These are phyloP conservation scores for Sclerotinia nivalis DNA, from an alignment of 2,329 filamentous ascomycete genomes.

Conservation along the genomic window DNA sequence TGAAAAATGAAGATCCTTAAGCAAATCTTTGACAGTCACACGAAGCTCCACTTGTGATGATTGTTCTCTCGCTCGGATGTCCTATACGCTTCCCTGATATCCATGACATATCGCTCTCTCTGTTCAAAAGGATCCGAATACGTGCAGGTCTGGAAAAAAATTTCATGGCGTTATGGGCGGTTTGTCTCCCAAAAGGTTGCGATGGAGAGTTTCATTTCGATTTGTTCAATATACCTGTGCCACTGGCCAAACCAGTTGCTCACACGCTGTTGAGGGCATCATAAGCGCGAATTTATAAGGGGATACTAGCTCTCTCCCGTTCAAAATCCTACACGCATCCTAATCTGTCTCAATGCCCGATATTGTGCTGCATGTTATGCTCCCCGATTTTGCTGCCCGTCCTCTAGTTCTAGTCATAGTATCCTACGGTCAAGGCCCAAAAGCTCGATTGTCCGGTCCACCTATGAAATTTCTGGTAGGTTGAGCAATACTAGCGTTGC, in stretches of 20 bases:
- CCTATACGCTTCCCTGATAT: not conserved
- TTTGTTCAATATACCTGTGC: not conserved
- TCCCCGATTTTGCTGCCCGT: not conserved
- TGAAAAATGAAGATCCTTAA: constrained; percentile 40
- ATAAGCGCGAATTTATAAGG: constrained; percentile 7
- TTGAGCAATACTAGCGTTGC: no score
- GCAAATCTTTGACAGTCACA: constrained; percentile 23
- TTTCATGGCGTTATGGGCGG: constrained; percentile 5
- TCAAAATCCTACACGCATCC: not conserved
- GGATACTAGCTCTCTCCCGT: not conserved
- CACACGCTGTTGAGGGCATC: not conserved
- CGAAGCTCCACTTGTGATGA: constrained; percentile 16
- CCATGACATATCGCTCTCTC: constrained; percentile 2
- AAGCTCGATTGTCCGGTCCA: not conserved
- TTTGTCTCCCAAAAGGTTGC: constrained; percentile 1
- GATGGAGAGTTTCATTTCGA: not conserved
- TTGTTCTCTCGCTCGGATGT: constrained; percentile 10
- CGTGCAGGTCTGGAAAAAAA: not conserved
- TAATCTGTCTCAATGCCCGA: not conserved
- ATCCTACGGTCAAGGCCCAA: no score
- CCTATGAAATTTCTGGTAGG: not conserved
- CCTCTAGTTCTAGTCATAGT: not conserved
- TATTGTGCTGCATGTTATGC: not conserved
- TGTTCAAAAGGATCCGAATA: not conserved
- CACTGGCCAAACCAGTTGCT: not conserved